A percentile compares a stretch with the other conserved stretches of the same genome.
These are phyloP conservation scores for Lanmaoa rubissima DNA, from an alignment of 768 basidiomycete species.

Conservation along the genomic window DNA sequence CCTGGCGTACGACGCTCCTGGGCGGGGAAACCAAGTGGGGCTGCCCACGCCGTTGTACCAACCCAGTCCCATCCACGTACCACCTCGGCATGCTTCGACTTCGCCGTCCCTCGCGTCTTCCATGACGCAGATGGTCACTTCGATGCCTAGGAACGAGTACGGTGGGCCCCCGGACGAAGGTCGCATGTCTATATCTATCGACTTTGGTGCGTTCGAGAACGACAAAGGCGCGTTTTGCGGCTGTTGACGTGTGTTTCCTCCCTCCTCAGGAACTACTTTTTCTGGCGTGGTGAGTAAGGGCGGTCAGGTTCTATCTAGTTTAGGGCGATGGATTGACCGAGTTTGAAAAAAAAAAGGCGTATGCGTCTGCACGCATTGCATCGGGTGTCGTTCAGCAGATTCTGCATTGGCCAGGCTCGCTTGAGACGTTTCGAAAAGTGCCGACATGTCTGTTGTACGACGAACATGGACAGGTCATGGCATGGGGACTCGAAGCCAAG, in stretches of 20 bases:
- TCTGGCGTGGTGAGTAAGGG: conserved; percentile 71
- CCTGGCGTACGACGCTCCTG: background rate
- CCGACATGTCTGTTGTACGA: conserved; percentile 86
- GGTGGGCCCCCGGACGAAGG: conserved; percentile 53
- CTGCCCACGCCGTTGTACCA: conserved; percentile 23
- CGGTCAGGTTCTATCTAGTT: background rate
- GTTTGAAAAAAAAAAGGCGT: conserved; percentile 52
- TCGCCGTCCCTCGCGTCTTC: conserved; percentile 23
- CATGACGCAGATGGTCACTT: background rate
- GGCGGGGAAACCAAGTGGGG: background rate
- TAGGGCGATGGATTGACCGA: conserved; percentile 2
- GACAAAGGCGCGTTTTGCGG: no score
- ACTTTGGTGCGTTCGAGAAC: conserved; percentile 57
- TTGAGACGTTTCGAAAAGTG: conserved; percentile 83
- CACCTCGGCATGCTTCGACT: conserved; percentile 16
- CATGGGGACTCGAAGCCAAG: conserved; percentile 89
- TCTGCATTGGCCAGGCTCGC: conserved; percentile 80
- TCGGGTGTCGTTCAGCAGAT: conserved; percentile 82
- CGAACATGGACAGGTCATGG: conserved; percentile 65
- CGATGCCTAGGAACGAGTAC: conserved; percentile 18
- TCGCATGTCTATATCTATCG: conserved; percentile 80
- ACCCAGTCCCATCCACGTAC: conserved; percentile 29
- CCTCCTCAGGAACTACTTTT: conserved; percentile 70
- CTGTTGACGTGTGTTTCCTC: background rate
- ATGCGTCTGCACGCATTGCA: conserved; percentile 81